phyloP scores from a whole-genome alignment of 495 filamentous ascomycete species.

The Aspergillus indologenus region DNA sequence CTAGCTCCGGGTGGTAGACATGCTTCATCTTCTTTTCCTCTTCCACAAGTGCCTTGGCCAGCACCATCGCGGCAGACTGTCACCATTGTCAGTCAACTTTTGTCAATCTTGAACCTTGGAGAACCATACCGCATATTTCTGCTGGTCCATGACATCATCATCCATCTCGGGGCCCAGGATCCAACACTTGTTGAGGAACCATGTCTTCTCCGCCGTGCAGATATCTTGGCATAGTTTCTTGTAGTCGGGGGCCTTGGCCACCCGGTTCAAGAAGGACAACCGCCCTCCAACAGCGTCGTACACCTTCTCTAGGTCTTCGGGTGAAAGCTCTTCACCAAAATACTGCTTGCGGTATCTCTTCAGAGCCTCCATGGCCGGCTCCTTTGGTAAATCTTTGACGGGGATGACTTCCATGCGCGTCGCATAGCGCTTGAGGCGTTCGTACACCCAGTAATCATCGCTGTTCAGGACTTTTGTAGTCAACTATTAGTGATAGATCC shows the following conservation, averaged over 20 bases:
- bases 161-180: constrained; percentile 93
- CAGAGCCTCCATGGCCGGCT: constrained; percentile 70
- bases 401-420: constrained; percentile 89
- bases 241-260: constrained; percentile 79
- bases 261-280: constrained; percentile 77
- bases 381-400: constrained; percentile 74
- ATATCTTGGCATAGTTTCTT: constrained; percentile 74
- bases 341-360: constrained; percentile 71
- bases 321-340: constrained; percentile 52
- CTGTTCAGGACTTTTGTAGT: constrained; percentile 67
- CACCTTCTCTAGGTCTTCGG: constrained; percentile 63
- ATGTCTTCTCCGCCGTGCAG: constrained; percentile 77
- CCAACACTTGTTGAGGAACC: constrained; percentile 94
- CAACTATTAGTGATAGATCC: neutral
- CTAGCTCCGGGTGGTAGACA: constrained; percentile 58
- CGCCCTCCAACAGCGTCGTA: constrained; percentile 85
- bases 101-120: neutral
- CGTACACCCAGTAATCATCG: constrained; percentile 98
- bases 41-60: constrained; percentile 86
- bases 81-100: constrained; percentile 10
- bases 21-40: constrained; percentile 64
- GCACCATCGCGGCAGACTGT: constrained; percentile 85
- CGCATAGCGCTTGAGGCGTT: constrained; percentile 83
- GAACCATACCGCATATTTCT: constrained; percentile 78
- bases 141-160: constrained; percentile 98